Percentiles rank a stretch among this genome's conserved stretches.
Evolutionary conservation across 164 flowering plant genomes (phyloP).

Genomic region (Annona cherimola): DNA sequence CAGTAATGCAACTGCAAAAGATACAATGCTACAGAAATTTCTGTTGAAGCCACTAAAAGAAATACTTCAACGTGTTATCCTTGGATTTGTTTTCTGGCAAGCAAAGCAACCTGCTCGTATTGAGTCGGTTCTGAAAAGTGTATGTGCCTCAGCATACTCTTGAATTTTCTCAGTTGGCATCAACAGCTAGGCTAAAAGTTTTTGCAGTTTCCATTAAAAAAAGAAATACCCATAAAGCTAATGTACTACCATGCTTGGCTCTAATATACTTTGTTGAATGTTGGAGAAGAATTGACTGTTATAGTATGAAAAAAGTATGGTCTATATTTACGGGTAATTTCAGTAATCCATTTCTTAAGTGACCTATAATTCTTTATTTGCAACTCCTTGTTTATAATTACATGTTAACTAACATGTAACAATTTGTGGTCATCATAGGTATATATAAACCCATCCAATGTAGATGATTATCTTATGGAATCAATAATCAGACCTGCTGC

Average conservation of each 20-base stretch:
- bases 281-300: too few species aligned
- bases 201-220: background rate
- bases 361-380: background rate
- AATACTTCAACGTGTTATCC: constrained; percentile 72
- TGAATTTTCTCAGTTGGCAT: background rate
- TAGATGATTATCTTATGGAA: constrained; percentile 90
- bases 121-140: constrained; percentile 80
- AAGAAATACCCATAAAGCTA: too few species aligned
- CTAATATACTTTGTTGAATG: too few species aligned
- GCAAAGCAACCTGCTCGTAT: constrained; percentile 90
- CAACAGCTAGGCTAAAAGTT: background rate
- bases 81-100: constrained; percentile 93
- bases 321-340: too few species aligned
- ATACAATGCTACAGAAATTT: constrained; percentile 42
- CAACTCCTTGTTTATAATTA: too few species aligned
- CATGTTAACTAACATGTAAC: background rate
- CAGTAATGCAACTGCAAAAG: constrained; percentile 33
- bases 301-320: too few species aligned
- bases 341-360: too few species aligned
- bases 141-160: constrained; percentile 27
- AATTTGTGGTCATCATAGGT: constrained; percentile 42
- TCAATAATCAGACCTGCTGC: constrained; percentile 79
- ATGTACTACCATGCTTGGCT: too few species aligned
- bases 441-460: constrained; percentile 71
- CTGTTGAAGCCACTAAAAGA: constrained; percentile 80